Percentiles rank a stretch among this genome's conserved stretches.
Evolutionary conservation across 176 grass and related monocot genomes (phyloP).

Genomic region (Oryza meyeriana): DNA sequence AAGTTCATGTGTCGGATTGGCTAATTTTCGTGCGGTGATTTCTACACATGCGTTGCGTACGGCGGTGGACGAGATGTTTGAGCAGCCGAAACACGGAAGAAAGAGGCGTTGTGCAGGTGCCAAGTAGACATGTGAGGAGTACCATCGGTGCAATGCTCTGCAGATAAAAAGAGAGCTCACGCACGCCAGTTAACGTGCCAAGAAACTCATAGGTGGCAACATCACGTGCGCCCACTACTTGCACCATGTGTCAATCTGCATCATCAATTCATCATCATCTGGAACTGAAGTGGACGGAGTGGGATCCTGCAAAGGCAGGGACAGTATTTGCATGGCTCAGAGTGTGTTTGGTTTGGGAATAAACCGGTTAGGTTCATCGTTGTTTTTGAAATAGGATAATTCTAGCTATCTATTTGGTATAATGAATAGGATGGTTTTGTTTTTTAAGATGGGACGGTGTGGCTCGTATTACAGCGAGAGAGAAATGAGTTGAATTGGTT

Average conservation of each 20-base stretch:
- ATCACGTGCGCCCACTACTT: slow-evolving; percentile 15
- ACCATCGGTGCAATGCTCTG: neutral
- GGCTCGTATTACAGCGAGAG: too few species aligned
- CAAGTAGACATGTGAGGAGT: neutral
- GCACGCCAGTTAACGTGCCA: neutral
- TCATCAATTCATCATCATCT: neutral
- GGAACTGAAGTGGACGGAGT: neutral
- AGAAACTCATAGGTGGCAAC: neutral
- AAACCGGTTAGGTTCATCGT: too few species aligned
- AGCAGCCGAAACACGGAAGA: neutral
- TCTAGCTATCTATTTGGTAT: too few species aligned
- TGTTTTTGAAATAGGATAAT: too few species aligned
- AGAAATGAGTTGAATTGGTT: too few species aligned
- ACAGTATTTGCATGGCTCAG: neutral
- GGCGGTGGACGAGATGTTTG: slow-evolving; percentile 22
- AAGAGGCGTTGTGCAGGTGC: neutral
- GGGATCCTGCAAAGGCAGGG: neutral
- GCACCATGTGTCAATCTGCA: neutral
- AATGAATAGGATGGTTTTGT: too few species aligned
- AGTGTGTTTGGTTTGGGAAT: too few species aligned
- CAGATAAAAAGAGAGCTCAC: neutral
- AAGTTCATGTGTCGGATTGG: too few species aligned
- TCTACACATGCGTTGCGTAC: neutral
- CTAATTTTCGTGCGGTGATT: neutral
- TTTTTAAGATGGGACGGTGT: too few species aligned